These are phyloP conservation scores for Curvularia eragrostidis DNA, from an alignment of 2,329 filamentous ascomycete genomes.

Conservation along the genomic window DNA sequence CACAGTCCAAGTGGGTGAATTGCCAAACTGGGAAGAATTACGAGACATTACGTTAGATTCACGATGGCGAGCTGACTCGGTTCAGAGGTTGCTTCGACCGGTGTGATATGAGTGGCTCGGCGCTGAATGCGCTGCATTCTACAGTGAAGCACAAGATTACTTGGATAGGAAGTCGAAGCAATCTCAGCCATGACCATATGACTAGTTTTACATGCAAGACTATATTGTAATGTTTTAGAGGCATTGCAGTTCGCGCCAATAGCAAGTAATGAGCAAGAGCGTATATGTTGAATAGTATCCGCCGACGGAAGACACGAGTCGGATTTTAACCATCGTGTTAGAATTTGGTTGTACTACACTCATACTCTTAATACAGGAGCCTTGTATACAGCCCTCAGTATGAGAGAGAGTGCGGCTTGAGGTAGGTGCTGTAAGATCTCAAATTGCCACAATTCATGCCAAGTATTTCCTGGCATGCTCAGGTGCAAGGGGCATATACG, in stretches of 20 bases:
- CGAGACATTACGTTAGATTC: background rate
- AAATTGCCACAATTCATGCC: background rate
- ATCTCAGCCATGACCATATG: background rate
- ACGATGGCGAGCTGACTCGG: background rate
- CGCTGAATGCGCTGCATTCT: background rate
- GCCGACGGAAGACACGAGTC: background rate
- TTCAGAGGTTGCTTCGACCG: background rate
- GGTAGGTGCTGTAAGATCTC: background rate
- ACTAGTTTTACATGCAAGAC: background rate
- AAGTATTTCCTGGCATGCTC: background rate
- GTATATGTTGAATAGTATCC: background rate
- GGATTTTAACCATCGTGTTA: background rate
- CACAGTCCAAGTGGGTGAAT: background rate
- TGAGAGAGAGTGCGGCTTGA: background rate
- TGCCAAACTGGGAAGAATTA: background rate
- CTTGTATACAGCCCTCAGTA: background rate
- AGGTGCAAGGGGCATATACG: background rate
- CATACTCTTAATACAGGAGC: background rate
- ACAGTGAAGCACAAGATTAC: background rate
- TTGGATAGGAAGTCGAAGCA: background rate
- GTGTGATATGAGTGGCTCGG: slow-evolving; percentile 2
- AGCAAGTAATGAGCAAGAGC: background rate
- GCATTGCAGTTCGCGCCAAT: background rate
- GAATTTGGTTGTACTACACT: background rate
- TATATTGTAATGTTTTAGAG: background rate